A percentile compares a stretch with the other conserved stretches of the same genome.
Evolutionary conservation across 805 yeast genomes (phyloP).

Genomic region (Nakazawaea populi): DNA sequence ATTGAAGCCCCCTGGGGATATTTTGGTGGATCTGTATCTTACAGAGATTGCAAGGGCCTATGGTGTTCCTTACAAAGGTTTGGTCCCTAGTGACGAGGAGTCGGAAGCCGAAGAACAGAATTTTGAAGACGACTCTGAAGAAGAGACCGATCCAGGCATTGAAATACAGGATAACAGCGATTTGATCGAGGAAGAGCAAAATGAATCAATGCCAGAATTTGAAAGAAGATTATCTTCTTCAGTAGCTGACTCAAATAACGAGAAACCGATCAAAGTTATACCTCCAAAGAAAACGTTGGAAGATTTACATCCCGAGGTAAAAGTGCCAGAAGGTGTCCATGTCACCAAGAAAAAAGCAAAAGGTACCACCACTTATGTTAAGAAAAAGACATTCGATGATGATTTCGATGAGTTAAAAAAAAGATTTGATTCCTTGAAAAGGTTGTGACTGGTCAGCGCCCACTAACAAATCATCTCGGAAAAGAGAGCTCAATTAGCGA

Average conservation of each 20-base stretch:
- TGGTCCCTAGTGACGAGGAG: slow-evolving; percentile 20
- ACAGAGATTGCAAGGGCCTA: slow-evolving; percentile 80
- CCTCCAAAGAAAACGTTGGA: slow-evolving; percentile 37
- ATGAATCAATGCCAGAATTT: slow-evolving; percentile 15
- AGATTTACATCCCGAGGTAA: slow-evolving; percentile 29
- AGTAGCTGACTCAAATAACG: slow-evolving; percentile 17
- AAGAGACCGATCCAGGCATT: slow-evolving; percentile 23
- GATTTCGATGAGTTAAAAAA: slow-evolving; percentile 64
- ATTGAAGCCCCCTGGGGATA: slow-evolving; percentile 60
- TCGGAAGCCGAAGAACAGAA: slow-evolving; percentile 20
- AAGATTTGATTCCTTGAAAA: slow-evolving; percentile 73
- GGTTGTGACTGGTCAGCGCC: slow-evolving; percentile 12
- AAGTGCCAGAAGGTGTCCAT: slow-evolving; percentile 34
- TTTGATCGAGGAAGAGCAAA: slow-evolving; percentile 15
- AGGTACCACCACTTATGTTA: slow-evolving; percentile 6
- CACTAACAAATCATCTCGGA: too few species aligned
- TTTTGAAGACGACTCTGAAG: slow-evolving; percentile 20
- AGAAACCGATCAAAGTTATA: slow-evolving; percentile 34
- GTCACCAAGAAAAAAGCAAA: slow-evolving; percentile 21
- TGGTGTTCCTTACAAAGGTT: slow-evolving; percentile 63
- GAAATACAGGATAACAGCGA: slow-evolving; percentile 13
- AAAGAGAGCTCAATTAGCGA: too few species aligned
- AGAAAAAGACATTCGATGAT: slow-evolving; percentile 24
- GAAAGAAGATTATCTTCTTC: slow-evolving; percentile 18
- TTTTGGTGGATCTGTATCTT: slow-evolving; percentile 63